Percentiles rank a stretch among this genome's conserved stretches.
Conservation (phyloP, 2,329 filamentous ascomycete genomes). For the Xylaria sp. region DNA sequence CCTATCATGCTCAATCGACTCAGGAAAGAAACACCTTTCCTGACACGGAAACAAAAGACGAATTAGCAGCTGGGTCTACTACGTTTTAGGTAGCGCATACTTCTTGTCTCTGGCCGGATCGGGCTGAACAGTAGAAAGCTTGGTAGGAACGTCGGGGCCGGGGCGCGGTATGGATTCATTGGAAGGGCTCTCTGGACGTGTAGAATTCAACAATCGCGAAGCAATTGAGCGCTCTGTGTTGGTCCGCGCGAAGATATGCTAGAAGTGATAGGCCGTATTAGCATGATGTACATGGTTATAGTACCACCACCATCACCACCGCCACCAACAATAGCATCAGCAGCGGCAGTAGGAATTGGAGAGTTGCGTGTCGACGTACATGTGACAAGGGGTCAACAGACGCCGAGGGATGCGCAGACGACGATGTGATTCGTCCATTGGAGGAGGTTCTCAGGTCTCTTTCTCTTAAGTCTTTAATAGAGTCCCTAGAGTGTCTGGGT, state of each 20-base stretch:
- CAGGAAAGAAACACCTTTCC: constrained; percentile 90
- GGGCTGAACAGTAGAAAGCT: constrained; percentile 49
- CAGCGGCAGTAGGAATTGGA: neutral
- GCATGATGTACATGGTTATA: constrained; percentile 10
- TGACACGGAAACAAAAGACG: constrained; percentile 52
- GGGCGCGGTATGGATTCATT: constrained; percentile 55
- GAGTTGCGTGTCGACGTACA: constrained; percentile 57
- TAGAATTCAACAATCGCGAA: constrained; percentile 63
- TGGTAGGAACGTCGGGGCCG: constrained; percentile 56
- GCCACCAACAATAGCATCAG: constrained; percentile 13
- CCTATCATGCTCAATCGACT: constrained; percentile 82
- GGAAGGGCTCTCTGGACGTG: constrained; percentile 63
- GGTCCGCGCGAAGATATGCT: constrained; percentile 60
- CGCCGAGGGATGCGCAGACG: constrained; percentile 47
- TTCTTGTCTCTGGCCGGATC: constrained; percentile 71
- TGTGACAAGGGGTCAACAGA: constrained; percentile 75
- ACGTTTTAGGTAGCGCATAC: constrained; percentile 58
- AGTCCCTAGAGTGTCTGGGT: constrained; percentile 38
- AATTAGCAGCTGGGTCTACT: constrained; percentile 19
- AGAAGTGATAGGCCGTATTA: constrained; percentile 22
- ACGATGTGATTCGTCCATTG: constrained; percentile 38
- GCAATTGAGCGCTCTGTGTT: constrained; percentile 50
- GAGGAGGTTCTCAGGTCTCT: constrained; percentile 31
- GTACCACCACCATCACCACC: neutral
- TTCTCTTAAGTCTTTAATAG: constrained; percentile 25